These are phyloP conservation scores for Xerocomellus intermedius DNA, from an alignment of 768 basidiomycete genomes.

Conservation along the genomic window DNA sequence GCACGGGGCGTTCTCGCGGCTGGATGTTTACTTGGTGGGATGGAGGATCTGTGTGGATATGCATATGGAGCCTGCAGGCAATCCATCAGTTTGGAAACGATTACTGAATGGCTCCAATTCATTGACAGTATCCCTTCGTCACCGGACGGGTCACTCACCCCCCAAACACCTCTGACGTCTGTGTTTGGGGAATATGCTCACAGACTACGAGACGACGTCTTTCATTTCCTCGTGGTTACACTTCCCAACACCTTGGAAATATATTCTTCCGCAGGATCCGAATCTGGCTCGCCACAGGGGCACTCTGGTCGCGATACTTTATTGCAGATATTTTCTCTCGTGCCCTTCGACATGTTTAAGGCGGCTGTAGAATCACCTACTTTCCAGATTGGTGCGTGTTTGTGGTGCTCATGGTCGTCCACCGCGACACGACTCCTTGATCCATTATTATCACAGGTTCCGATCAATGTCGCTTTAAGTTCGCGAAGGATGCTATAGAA, in stretches of 20 bases:
- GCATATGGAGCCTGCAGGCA: slow-evolving; percentile 76
- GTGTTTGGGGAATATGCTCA: slow-evolving; percentile 80
- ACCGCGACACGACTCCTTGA: slow-evolving; percentile 6
- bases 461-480: slow-evolving; percentile 86
- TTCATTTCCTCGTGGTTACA: slow-evolving; percentile 72
- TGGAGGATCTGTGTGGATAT: slow-evolving; percentile 80
- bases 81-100: slow-evolving; percentile 73
- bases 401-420: slow-evolving; percentile 6
- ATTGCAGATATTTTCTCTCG: slow-evolving; percentile 69
- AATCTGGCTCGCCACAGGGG: slow-evolving; percentile 37
- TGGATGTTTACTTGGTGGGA: slow-evolving; percentile 79
- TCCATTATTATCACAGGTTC: slow-evolving; percentile 48
- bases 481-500: slow-evolving; percentile 88
- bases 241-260: slow-evolving; percentile 68
- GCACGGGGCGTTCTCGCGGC: slow-evolving; percentile 84
- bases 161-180: slow-evolving; percentile 49
- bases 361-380: slow-evolving; percentile 73
- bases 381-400: slow-evolving; percentile 70
- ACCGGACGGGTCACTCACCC: slow-evolving; percentile 45
- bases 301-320: slow-evolving; percentile 62
- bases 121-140: slow-evolving; percentile 53
- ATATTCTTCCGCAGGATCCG: slow-evolving; percentile 39
- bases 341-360: slow-evolving; percentile 89
- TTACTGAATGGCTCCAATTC: slow-evolving; percentile 77
- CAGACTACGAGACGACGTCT: slow-evolving; percentile 70